phyloP scores from a whole-genome alignment of 2,329 filamentous ascomycete species.

The Exophiala bonariae region DNA sequence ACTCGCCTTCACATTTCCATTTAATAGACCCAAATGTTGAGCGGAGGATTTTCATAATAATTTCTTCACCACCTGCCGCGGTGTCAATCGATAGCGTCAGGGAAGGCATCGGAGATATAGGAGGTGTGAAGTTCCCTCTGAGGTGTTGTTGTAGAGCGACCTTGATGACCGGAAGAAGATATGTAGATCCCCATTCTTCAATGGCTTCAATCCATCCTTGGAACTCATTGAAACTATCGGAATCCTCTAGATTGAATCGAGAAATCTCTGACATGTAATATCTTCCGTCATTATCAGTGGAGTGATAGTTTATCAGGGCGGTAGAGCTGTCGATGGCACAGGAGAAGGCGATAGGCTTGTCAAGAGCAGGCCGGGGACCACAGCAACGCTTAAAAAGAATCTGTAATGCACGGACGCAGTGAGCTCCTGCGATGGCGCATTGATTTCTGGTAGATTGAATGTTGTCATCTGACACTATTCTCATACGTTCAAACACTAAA shows the following conservation, averaged over 20 bases:
- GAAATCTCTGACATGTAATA: conserved; percentile 26
- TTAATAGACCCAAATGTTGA: conserved; percentile 17
- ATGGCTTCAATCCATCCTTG: conserved; percentile 27
- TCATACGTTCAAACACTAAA: conserved; percentile 25
- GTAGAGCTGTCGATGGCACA: conserved; percentile 24
- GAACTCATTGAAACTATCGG: conserved; percentile 20
- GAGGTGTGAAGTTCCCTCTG: conserved; percentile 18
- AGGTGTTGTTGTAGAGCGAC: conserved; percentile 21
- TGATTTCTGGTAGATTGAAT: conserved; percentile 25
- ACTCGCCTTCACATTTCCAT: conserved; percentile 24
- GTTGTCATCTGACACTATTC: conserved; percentile 18
- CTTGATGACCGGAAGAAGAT: conserved; percentile 23
- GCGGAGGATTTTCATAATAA: conserved; percentile 20
- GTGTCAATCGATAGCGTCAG: conserved; percentile 24
- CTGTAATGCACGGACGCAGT: conserved; percentile 23
- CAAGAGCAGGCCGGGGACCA: conserved; percentile 12
- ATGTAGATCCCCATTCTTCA: conserved; percentile 23
- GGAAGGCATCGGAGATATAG: conserved; percentile 24
- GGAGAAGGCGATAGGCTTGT: conserved; percentile 24
- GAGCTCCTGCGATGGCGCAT: conserved; percentile 26
- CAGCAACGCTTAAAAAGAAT: conserved; percentile 20
- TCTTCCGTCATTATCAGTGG: conserved; percentile 16
- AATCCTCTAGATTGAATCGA: conserved; percentile 24
- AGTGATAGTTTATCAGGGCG: conserved; percentile 27
- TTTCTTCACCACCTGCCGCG: conserved; percentile 19